These are phyloP conservation scores for Lactarius evosmus DNA, from an alignment of 768 basidiomycete species.

Conservation along the genomic window DNA sequence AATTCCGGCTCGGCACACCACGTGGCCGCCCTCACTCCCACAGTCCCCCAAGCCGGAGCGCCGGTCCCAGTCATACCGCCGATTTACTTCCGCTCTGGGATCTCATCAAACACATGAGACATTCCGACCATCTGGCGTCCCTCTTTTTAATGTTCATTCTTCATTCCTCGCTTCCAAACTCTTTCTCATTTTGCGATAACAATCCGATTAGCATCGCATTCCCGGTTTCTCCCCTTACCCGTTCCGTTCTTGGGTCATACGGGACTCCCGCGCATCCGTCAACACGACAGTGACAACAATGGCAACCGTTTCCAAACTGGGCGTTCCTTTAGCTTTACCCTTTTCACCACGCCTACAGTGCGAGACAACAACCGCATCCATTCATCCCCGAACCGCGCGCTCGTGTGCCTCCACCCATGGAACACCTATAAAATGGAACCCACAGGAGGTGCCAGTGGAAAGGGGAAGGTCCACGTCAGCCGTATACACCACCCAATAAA, in stretches of 20 bases:
- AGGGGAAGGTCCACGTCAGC: constrained; percentile 5
- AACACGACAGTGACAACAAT: constrained; percentile 10
- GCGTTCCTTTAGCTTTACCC: constrained; percentile 6
- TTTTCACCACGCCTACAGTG: neutral
- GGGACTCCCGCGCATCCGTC: constrained; percentile 12
- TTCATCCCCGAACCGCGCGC: constrained; percentile 45
- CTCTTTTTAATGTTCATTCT: neutral
- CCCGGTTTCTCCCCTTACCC: neutral
- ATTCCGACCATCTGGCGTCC: constrained; percentile 15
- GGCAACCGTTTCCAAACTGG: constrained; percentile 8
- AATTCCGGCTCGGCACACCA: constrained; percentile 19
- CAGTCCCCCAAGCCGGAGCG: constrained; percentile 18
- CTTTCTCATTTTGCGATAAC: constrained; percentile 3
- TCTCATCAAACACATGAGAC: neutral
- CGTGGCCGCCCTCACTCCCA: constrained; percentile 20
- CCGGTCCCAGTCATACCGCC: constrained; percentile 20
- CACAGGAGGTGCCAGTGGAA: neutral
- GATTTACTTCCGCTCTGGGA: constrained; percentile 14
- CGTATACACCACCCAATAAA: neutral
- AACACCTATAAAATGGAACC: constrained; percentile 41
- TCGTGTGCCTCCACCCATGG: constrained; percentile 84
- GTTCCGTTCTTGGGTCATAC: constrained; percentile 5
- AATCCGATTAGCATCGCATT: constrained; percentile 1
- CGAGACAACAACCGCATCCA: constrained; percentile 6
- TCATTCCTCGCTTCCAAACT: constrained; percentile 5